Base-by-base conservation (phyloP, 1,139 yeast genomes). In the Blastobotrys indianensis region DNA sequence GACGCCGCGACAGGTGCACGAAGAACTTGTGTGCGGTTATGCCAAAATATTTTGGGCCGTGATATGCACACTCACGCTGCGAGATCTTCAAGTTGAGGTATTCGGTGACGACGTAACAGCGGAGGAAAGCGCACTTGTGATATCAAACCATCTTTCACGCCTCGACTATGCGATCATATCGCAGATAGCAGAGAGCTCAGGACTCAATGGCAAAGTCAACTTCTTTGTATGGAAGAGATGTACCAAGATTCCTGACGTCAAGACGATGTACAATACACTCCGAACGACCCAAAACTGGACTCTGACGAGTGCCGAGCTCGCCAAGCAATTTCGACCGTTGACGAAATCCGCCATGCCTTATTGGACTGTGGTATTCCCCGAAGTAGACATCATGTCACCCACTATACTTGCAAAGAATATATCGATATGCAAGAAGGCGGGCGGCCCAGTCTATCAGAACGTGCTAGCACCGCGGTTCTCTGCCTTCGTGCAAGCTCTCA, bases 101-200 rank as follows among this genome's bases (percentile, higher is more conserved):
- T 41, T 35, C 11, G 62, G 62, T 0, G 53, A 53, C 28, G 42
- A 30, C 3, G 32, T 44, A 10, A 16, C 30, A 4, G 15, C 10
- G 6, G 39, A 36, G 15, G 40, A 44, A 16, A 35, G 46, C 12
- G 49, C 49, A 9, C 11, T 46, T 17, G 35, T 46, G 4, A 5
- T 46, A 30, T 30, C 76, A 47, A 82, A 82, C 54, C 88, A 82
- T 57, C 67, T 62, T 37, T 77, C 85, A 1, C 54, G 76, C 12
- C 72, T 74, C 0, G 88, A 82, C 57, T 74, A 76, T 57, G 59
- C 78, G 10, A 64, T 77, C 0, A 60, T 80, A 41, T 71, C 72
- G 3, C 66, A 69, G 41, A 58, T 80, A 41, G 73, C 80, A n/a
- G 39, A 43, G n/a, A 37, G 49, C 36, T 17, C 34, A 2, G 54